Base-by-base conservation (phyloP, 805 yeast species). In the Candida khao-thaluensis region DNA sequence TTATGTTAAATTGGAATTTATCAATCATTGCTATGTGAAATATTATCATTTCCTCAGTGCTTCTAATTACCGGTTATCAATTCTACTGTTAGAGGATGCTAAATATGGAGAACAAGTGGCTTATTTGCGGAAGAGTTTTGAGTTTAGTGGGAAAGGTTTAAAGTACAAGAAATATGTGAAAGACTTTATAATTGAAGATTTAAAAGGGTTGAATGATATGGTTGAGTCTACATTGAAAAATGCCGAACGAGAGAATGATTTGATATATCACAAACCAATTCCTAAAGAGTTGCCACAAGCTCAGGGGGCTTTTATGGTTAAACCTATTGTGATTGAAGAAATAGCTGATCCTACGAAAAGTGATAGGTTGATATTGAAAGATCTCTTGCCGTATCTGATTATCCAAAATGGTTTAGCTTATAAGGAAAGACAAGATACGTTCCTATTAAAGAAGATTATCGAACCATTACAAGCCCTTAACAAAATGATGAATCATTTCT, bases 191-290 rank as follows among this genome's bases (percentile, higher is more conserved):
- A 45, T 71, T 5, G 74, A 71, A 5, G 88, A 82, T 51, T 57
- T 80, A 7, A 49, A 60, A 12, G 79, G 81, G 0, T 68, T 90
- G 14, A 47, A 56, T 1, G 55, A 57, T 3, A 68, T 71, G 2
- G 66, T 85, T 1, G 53, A 60, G 7, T 70, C 66, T 1, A 66
- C 72, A 1, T 52, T 82, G 7, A 60, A 66, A 12, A 65, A 74
- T 2, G 77, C 90, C 0, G 88, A 84, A 47, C 73, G 80, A 47
- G 96, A 89, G 48, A 89, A 89, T 54, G 90, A 88, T 52, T 66
- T 88, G 49, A 80, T 90, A 5, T 86, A 87, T 57, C 60, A 85
- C 27, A 81, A 84, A 42, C 62, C 66, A 1, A 79, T 87, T 0
- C 95, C 95, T 0, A 49, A 45, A 1, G 63, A 68, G 2, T 48